Conservation (phyloP, 768 basidiomycete species). For the Coprinopsis sp. region DNA sequence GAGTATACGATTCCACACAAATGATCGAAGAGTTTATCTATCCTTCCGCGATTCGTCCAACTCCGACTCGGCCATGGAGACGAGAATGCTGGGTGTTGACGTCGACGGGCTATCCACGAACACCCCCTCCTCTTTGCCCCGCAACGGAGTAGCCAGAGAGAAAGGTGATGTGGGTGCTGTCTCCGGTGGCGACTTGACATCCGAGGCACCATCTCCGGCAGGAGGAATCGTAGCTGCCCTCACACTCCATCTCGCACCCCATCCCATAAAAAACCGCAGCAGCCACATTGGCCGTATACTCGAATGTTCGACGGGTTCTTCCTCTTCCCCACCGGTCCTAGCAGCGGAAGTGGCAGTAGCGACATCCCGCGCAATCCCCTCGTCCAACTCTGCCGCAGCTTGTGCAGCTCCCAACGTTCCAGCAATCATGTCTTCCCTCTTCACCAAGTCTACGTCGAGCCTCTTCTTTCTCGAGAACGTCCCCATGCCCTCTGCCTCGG, state of each 20-base stretch:
- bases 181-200: no score
- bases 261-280: constrained; percentile 70
- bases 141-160: no score
- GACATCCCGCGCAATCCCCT: constrained; percentile 12
- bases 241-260: constrained; percentile 63
- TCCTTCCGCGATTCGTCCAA: constrained; percentile 1
- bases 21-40: not conserved
- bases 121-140: not conserved
- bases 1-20: no score
- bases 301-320: constrained; percentile 53
- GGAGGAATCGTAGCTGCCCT: not conserved
- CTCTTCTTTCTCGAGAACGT: constrained; percentile 12
- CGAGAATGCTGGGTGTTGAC: not conserved
- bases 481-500: no score
- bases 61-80: not conserved
- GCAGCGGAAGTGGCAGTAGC: constrained; percentile 17
- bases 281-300: constrained; percentile 73
- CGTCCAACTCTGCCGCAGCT: not conserved
- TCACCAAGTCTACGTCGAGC: constrained; percentile 1
- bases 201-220: constrained; percentile 2
- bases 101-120: not conserved
- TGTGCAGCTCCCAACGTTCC: not conserved
- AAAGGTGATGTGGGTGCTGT: no score
- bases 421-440: not conserved
- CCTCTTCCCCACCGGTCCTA: constrained; percentile 24